phyloP scores from a whole-genome alignment of 1,284 basidiomycete species.

The Amylostereum areolatum region DNA sequence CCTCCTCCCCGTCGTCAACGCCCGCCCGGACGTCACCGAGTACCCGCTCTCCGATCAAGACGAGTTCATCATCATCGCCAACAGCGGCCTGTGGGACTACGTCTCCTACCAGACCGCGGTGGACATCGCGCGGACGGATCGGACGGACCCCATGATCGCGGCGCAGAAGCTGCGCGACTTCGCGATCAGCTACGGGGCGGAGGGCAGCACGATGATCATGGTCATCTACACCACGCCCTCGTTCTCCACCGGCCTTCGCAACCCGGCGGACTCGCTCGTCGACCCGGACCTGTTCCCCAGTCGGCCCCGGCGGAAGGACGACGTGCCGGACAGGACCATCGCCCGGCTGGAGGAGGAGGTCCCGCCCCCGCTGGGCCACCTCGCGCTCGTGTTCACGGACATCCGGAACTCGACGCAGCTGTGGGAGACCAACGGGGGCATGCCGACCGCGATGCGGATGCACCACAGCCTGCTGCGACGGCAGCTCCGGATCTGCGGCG shows the following conservation, averaged over 20 bases:
- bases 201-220: conserved; percentile 97
- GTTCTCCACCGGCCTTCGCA: conserved; percentile 50
- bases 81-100: conserved; percentile 90
- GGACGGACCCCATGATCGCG: conserved; percentile 91
- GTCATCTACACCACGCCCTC: conserved; percentile 83
- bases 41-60: conserved; percentile 80
- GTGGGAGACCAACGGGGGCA: conserved; percentile 96
- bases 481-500: conserved; percentile 86
- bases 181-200: conserved; percentile 94
- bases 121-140: conserved; percentile 87
- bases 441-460: conserved; percentile 91
- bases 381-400: conserved; percentile 97
- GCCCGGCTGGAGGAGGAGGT: conserved; percentile 78
- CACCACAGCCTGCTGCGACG: conserved; percentile 89
- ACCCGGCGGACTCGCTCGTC: conserved; percentile 36
- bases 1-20: conserved; percentile 87
- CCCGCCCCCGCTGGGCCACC: conserved; percentile 80
- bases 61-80: conserved; percentile 96
- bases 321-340: conserved; percentile 48
- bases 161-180: conserved; percentile 97
- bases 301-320: conserved; percentile 30
- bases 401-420: conserved; percentile 96
- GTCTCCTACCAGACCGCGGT: conserved; percentile 96
- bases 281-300: conserved; percentile 34
- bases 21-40: conserved; percentile 73